A percentile compares a stretch with the other conserved stretches of the same genome.
Conservation (phyloP, 2,329 filamentous ascomycete genomes). For the Botrytis sinoallii region DNA sequence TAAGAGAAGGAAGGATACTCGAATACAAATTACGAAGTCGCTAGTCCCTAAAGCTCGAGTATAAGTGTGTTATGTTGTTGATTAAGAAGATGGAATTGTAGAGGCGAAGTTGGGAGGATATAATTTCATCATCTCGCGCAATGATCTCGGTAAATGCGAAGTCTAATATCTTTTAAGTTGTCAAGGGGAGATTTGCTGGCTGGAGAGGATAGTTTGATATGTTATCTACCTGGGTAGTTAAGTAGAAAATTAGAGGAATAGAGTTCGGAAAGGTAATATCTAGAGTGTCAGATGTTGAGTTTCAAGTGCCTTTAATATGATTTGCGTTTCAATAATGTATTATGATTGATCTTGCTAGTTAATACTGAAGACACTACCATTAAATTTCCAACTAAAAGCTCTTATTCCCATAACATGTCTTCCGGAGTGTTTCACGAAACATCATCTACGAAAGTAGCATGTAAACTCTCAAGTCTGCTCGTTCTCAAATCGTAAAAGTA, state of each 20-base stretch:
- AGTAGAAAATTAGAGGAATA: accelerated
- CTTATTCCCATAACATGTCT: accelerated
- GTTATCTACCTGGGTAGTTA: accelerated
- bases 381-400: not conserved
- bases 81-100: not conserved
- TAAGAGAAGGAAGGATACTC: accelerated
- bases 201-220: not conserved
- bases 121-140: not conserved
- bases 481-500: not conserved
- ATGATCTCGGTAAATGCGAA: not conserved
- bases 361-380: not conserved
- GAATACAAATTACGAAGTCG: not conserved
- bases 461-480: not conserved
- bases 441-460: accelerated
- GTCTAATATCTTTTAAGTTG: not conserved
- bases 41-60: not conserved
- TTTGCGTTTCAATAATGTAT: not conserved
- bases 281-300: not conserved
- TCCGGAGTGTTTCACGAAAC: not conserved
- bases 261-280: not conserved
- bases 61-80: not conserved
- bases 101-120: not conserved
- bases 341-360: not conserved
- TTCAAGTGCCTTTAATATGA: not conserved
- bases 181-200: not conserved